Base-by-base conservation (phyloP, 306 rosid genomes). In the Cucurbita argyrosperma region DNA sequence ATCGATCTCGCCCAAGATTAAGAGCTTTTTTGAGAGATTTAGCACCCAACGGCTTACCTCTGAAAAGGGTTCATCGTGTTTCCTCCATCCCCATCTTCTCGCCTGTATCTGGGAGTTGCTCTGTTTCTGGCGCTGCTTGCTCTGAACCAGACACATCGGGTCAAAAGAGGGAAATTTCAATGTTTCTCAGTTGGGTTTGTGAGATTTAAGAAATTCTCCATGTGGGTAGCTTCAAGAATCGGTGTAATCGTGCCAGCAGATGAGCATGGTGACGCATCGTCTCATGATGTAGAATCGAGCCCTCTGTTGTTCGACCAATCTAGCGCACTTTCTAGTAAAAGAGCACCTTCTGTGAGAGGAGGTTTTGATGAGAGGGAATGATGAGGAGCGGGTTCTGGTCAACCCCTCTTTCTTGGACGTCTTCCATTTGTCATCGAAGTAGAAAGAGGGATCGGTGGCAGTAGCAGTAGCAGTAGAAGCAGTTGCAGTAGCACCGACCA, bases 211-310 rank as follows among this genome's bases (percentile, higher is more conserved):
- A 40, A 42, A 21, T 67, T 67, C 18, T 19, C 12, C 4, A 39
- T 40, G 21, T 60, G 66, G 45, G 45, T 60, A 8, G 55, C 2
- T 14, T 75, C 78, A 75, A 75, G 97, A 90, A 79, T 92, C 96
- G 47, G 80, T 78, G 81, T 88, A 92, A 42, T 92, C 98, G 50
- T 82, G 89, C 98, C 98, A 92, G 81, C 98, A 92, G 74, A 92
- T 87, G 69, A 92, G 96, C 96, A 92, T 92, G 60, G 89, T 82
- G 12, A 92, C 88, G 26, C 98, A 92, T 11, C 98, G 86, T 72
- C 98, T 74, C 91, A 92, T 74, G 87, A 92, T 92, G 85, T 92
- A 92, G 88, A 92, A 90, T 15, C 98, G 87, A 26, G 98, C 98
- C 35, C 98, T 81, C 69, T 92, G 98, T 59, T 92, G 91, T 80